Base-by-base conservation (phyloP, 805 yeast species). In the baker's yeast (Saccharomyces cerevisiae) region DNA sequence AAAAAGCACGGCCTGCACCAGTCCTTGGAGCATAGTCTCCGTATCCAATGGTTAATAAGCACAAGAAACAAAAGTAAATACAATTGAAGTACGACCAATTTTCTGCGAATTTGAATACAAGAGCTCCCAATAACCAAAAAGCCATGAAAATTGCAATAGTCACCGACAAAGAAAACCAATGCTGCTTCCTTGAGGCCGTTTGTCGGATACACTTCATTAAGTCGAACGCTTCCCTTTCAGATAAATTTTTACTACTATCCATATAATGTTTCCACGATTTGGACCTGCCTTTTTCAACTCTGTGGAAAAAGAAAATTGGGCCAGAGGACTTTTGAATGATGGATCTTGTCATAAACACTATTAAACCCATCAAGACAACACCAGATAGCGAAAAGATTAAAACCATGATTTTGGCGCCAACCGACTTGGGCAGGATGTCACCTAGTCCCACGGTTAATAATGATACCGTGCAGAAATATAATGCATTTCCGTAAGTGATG, bases 391-490 rank as follows among this genome's bases (percentile, higher is more conserved):
- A 80, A 70, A 82, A 87, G 1, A 85, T 66, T 51, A 89, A 71
- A 0, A 79, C 73, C 57, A 87, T 69, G 0, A 83, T 84, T 63
- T 80, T 79, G 0, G 85, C 76, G 0, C 82, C 80, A 1, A 76
- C 70, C 1, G 77, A 68, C 0, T 54, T 41, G 0, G 96, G 91
- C 0, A 77, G 72, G 32, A 85, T 75, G 61, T 87, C 94, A 41
- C 96, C 96, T 17, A 84, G 73, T 0, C 97, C 97, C 29, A 90
- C 79, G 1, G 97, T 90, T 49, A 87, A 72, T 43, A 85, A 72
- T 0, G 95, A 83, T 1, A 87, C 89, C 10, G 80, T 79, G 61
- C 89, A 82, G 66, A 79, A 88, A 65, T 87, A 89, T 48, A 88
- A 65, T 0, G 87, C 82, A n/a, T 82, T 76, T 0, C 90, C 89